Percentiles rank a stretch among this genome's conserved stretches.
Conservation (phyloP, 441 rosid species). For the Erodium texanum region DNA sequence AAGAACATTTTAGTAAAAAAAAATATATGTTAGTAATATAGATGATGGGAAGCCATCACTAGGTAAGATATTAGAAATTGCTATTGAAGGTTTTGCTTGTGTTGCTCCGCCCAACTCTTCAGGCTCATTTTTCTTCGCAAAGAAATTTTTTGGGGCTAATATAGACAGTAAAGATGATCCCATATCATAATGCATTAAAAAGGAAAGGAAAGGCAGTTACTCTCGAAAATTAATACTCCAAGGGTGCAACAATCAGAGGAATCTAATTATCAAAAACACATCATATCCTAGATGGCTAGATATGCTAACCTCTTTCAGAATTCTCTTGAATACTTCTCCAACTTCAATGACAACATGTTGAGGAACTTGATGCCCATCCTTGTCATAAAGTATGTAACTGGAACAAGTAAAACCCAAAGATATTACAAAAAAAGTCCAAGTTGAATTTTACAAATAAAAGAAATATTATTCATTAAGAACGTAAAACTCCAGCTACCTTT, state of each 20-base stretch:
- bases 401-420: slow-evolving; percentile 20
- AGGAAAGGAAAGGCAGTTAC: neutral
- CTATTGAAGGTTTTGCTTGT: neutral
- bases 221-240: neutral
- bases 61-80: neutral
- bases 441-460: neutral
- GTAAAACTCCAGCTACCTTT: slow-evolving; percentile 40
- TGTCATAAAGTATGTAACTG: slow-evolving; percentile 62
- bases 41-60: neutral
- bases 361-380: slow-evolving; percentile 54
- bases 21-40: no score
- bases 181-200: neutral
- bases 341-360: slow-evolving; percentile 54
- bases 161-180: neutral
- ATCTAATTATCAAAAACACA: neutral
- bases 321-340: slow-evolving; percentile 68
- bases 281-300: neutral
- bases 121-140: neutral
- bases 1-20: neutral
- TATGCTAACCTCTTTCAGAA: slow-evolving; percentile 71
- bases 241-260: neutral
- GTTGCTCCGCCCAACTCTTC: neutral
- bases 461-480: neutral
- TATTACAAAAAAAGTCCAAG: slow-evolving; percentile 15
- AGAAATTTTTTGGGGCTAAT: neutral